Evolutionary conservation across 805 yeast species (phyloP).

Genomic region (Citeromyces nyonsensis): DNA sequence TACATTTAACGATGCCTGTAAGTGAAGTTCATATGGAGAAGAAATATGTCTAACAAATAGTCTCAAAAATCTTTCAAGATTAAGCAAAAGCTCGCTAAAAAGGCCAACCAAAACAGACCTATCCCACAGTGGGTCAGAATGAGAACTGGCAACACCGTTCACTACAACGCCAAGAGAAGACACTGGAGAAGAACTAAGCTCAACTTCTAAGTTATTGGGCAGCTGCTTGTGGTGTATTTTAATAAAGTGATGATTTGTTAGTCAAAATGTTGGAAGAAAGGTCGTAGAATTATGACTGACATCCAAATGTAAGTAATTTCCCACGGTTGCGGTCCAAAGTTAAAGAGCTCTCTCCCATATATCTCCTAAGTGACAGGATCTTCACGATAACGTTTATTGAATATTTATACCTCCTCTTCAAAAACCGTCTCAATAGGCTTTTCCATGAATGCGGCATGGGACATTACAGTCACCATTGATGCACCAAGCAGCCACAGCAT

Average conservation of each 20-base stretch:
- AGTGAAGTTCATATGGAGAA: too few species aligned
- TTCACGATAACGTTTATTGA: neutral
- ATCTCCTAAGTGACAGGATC: neutral
- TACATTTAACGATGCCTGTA: too few species aligned
- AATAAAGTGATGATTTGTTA: neutral
- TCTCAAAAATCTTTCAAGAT: constrained; percentile 92
- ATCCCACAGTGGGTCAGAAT: constrained; percentile 99
- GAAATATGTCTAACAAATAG: too few species aligned
- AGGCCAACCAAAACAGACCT: constrained; percentile 98
- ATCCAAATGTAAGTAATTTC: too few species aligned
- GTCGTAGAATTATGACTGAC: too few species aligned
- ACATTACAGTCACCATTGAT: constrained; percentile 66
- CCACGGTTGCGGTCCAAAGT: too few species aligned
- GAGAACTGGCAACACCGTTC: constrained; percentile 94
- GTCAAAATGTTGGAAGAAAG: constrained; percentile 1
- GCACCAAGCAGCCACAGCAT: constrained; percentile 96
- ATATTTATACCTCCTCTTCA: constrained; percentile 45
- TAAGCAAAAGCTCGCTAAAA: constrained; percentile 98
- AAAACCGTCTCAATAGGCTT: constrained; percentile 96
- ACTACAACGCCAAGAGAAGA: constrained; percentile 99
- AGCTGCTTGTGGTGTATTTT: constrained; percentile 1
- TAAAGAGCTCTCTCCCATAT: too few species aligned
- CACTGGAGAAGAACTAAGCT: constrained; percentile 99
- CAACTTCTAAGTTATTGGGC: constrained; percentile 53
- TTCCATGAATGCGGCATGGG: constrained; percentile 91